Percentiles rank a stretch among this genome's conserved stretches.
These are phyloP conservation scores for Sarocladiaceae sp. DNA, from an alignment of 2,329 filamentous ascomycete genomes.

Conservation along the genomic window DNA sequence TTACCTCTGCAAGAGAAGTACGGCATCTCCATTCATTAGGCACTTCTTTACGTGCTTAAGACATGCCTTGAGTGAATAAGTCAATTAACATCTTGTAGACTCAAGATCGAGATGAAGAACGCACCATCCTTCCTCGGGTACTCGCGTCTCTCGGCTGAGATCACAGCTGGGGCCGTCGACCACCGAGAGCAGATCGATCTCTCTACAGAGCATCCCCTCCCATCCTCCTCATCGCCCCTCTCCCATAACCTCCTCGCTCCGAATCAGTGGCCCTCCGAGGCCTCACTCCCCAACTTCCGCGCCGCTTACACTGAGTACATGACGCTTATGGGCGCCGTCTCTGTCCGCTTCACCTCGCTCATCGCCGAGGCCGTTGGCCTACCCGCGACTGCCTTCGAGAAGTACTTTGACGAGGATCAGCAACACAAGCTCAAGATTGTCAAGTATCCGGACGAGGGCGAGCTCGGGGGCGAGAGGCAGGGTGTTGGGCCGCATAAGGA, in stretches of 20 bases:
- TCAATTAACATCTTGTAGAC: slow-evolving; percentile 27
- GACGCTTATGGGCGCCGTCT: slow-evolving; percentile 63
- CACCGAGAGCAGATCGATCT: slow-evolving; percentile 85
- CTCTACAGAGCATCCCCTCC: slow-evolving; percentile 68
- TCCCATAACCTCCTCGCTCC: slow-evolving; percentile 73
- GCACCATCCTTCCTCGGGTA: slow-evolving; percentile 66
- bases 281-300: slow-evolving; percentile 60
- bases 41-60: no score
- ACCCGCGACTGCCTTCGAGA: slow-evolving; percentile 61
- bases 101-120: slow-evolving; percentile 68
- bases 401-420: slow-evolving; percentile 67
- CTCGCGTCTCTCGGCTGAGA: slow-evolving; percentile 58
- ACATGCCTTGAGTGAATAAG: no score
- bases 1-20: slow-evolving; percentile 71
- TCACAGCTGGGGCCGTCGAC: slow-evolving; percentile 69
- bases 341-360: slow-evolving; percentile 67
- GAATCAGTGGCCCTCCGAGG: slow-evolving; percentile 69
- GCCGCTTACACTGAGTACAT: slow-evolving; percentile 70
- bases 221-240: slow-evolving; percentile 53
- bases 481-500: slow-evolving; percentile 78
- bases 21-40: slow-evolving; percentile 15
- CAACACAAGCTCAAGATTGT: slow-evolving; percentile 90
- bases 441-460: slow-evolving; percentile 70
- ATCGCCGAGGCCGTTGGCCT: slow-evolving; percentile 80
- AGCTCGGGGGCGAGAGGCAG: slow-evolving; percentile 46